Evolutionary conservation across 2,329 filamentous ascomycete species (phyloP).

Genomic region (Venturia effusa): DNA sequence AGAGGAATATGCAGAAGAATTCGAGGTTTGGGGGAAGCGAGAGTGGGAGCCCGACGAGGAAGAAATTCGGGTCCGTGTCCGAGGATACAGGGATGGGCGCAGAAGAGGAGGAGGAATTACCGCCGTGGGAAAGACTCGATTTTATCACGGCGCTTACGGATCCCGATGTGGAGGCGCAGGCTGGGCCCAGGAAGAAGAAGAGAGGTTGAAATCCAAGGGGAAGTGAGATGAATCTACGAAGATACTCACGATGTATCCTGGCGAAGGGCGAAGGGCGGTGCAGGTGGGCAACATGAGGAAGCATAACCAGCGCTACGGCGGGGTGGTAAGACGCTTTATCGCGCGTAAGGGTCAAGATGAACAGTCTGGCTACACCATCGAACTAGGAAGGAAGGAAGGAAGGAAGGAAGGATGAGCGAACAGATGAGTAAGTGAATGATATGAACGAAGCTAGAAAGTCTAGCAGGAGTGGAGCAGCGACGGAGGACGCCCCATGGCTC

Average conservation of each 20-base stretch:
- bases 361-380: too few species aligned
- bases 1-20: constrained; percentile 2
- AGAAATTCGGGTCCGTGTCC: neutral
- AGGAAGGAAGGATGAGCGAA: neutral
- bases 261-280: neutral
- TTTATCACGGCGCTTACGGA: constrained; percentile 6
- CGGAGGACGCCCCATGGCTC: too few species aligned
- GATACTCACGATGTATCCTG: neutral
- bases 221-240: neutral
- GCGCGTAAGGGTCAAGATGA: too few species aligned
- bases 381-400: too few species aligned
- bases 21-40: neutral
- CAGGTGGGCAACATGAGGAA: neutral
- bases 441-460: too few species aligned
- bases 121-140: constrained; percentile 3
- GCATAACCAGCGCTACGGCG: neutral
- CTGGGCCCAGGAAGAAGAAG: neutral
- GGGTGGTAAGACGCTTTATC: neutral
- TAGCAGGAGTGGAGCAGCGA: too few species aligned
- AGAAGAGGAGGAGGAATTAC: neutral
- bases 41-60: neutral
- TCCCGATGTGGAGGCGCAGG: neutral
- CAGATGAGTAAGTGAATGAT: too few species aligned
- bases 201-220: neutral
- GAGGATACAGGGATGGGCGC: neutral